Evolutionary conservation across 1,139 yeast species (phyloP).

Genomic region (Sugiyamaella novakii): DNA sequence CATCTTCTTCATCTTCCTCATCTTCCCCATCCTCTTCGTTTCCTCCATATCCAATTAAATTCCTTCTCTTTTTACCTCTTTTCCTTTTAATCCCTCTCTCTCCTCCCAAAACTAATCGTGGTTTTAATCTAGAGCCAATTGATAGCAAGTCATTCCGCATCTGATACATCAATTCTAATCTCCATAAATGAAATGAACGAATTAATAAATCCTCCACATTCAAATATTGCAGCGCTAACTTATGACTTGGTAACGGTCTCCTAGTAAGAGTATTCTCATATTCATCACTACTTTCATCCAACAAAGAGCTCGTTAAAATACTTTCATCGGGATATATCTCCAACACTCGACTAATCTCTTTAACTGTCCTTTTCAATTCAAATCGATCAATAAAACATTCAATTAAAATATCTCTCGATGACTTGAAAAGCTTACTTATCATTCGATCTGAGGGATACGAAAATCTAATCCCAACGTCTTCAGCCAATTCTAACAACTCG

Average conservation of each 20-base stretch:
- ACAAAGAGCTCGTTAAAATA: neutral
- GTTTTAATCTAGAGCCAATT: constrained; percentile 34
- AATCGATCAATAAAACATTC: constrained; percentile 31
- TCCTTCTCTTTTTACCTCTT: neutral
- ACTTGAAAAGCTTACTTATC: neutral
- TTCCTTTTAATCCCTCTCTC: neutral
- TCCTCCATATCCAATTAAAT: neutral
- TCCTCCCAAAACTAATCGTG: constrained; percentile 19
- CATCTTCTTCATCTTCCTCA: constrained; percentile 4
- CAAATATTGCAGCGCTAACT: constrained; percentile 40
- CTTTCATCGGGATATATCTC: constrained; percentile 15
- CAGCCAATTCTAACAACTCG: constrained; percentile 32
- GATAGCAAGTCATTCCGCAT: constrained; percentile 37
- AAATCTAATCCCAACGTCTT: constrained; percentile 13
- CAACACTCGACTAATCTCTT: neutral
- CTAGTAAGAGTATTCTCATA: neutral
- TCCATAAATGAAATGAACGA: constrained; percentile 35
- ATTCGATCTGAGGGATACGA: constrained; percentile 8
- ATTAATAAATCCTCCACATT: constrained; percentile 43
- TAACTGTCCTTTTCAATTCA: constrained; percentile 3
- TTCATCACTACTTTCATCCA: neutral
- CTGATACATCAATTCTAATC: constrained; percentile 32
- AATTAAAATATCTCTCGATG: constrained; percentile 22
- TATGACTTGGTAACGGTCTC: constrained; percentile 30
- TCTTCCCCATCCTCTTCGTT: constrained; percentile 5